These are phyloP conservation scores for Leccinum pachyderme DNA, from an alignment of 1,284 basidiomycete species.

Conservation along the genomic window DNA sequence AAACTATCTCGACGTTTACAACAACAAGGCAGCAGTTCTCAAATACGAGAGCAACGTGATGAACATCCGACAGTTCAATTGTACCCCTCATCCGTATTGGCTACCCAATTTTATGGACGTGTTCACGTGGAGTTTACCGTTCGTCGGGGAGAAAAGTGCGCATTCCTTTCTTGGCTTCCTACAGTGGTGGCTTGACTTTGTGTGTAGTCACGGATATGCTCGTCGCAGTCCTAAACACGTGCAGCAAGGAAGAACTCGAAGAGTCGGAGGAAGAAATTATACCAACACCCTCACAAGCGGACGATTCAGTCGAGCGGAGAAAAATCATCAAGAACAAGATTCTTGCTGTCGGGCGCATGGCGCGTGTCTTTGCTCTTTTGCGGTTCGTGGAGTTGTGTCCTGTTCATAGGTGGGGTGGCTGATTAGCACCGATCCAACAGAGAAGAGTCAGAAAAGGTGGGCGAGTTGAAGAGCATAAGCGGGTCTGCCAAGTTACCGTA, in stretches of 20 bases:
- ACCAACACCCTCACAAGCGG: constrained; percentile 36
- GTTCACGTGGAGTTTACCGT: constrained; percentile 89
- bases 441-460: constrained; percentile 97
- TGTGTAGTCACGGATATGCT: constrained; percentile 89
- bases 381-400: constrained; percentile 51
- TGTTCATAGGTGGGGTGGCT: not conserved
- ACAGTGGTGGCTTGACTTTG: not conserved
- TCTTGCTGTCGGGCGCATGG: constrained; percentile 95
- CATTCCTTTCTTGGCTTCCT: constrained; percentile 9
- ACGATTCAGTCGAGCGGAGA: constrained; percentile 72
- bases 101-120: constrained; percentile 94
- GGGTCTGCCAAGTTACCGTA: constrained; percentile 81
- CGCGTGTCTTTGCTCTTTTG: constrained; percentile 92
- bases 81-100: constrained; percentile 94
- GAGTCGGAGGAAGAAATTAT: constrained; percentile 67
- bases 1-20: constrained; percentile 95
- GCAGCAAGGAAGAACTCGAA: constrained; percentile 92
- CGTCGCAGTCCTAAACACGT: constrained; percentile 90
- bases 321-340: constrained; percentile 97
- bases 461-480: constrained; percentile 91
- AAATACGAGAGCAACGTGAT: constrained; percentile 97
- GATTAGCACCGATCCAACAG: constrained; percentile 39
- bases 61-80: constrained; percentile 96
- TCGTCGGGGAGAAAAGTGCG: constrained; percentile 93
- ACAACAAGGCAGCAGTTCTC: constrained; percentile 95